phyloP scores from a whole-genome alignment of 176 grass and related monocot genomes.

The bread wheat (Triticum aestivum) region IWGSC_CS_RefSeq_v2.1 NC_057794.1:403429041-403429540 shows the following conservation, averaged over 20 bases:
- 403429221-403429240: neutral
- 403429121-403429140: neutral
- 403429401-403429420: neutral
- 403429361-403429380: too few species aligned
- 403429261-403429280: neutral
- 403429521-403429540: neutral
- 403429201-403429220: neutral
- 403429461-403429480: neutral
- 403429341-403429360: neutral
- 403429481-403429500: neutral
- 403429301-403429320: neutral
- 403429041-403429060: neutral
- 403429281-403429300: neutral
- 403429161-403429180: neutral
- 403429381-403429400: neutral
- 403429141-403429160: conserved; percentile 1
- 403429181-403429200: neutral
- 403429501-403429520: neutral
- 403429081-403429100: neutral
- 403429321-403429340: neutral
- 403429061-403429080: neutral
- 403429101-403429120: neutral
- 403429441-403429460: conserved; percentile 9
- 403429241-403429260: neutral
- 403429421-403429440: neutral